Base-by-base conservation (phyloP, 148 eudicot species). In the Fagopyrum esculentum region DNA sequence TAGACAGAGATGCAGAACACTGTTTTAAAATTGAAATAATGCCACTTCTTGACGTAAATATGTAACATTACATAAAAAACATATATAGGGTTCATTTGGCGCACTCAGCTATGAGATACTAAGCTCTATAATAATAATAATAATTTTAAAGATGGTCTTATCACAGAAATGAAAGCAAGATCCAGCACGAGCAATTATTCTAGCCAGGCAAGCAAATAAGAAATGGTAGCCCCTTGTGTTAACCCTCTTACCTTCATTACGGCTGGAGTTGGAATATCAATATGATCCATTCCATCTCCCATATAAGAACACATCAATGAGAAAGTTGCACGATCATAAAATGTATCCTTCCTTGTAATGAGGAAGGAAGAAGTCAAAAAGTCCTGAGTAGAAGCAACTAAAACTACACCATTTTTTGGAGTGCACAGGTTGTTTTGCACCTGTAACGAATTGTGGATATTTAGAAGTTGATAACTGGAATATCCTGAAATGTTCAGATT, bases 361-460 rank as follows among this genome's bases (percentile, higher is more conserved):
- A 92, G 88, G 79, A 84, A 95, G 66, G 99, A 92, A 19, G 97
- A 90, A 4, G 99, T 95, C 78, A 95, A 77, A 82, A 95, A 92
- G 84, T 94, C 98, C 81, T 95, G 97, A 13, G 99, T 95, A 6
- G 99, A 92, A 60, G 99, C 99, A 66, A 95, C 99, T 86, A 95
- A 89, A 84, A 95, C 88, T 76, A 90, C 87, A 73, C 98, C 99
- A 79, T 89, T 95, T 78, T 95, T 95, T 8, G 99, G 99, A 47
- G 97, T 95, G 79, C 97, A 95, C 63, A 95, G 81, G 80, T 95
- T 95, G 86, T 95, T 95, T 84, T 95, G 99, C 48, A 95, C 99
- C 99, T 95, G 84, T 76, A 80, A 50, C 30, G n/a, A 66, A 40
- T 12, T 66, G 71, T 13, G 71, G 45, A 66, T 40, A 40, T 1